phyloP scores from a whole-genome alignment of 2,329 filamentous ascomycete species.

The Fusarium sp. region DNA sequence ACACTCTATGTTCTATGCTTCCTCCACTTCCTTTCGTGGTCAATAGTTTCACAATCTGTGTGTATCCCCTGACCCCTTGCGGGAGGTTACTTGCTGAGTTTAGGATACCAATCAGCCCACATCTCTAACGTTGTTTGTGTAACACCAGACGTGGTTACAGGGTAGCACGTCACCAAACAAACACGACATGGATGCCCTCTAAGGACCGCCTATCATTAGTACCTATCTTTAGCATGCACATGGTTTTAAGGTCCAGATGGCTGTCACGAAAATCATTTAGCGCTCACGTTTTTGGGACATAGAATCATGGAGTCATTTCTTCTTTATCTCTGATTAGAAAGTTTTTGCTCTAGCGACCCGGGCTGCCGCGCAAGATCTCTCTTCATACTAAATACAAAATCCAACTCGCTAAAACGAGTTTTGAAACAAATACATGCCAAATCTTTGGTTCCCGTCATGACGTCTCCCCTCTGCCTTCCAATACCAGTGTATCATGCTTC shows the following conservation, averaged over 20 bases:
- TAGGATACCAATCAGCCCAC: constrained; percentile 1
- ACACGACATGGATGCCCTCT: neutral
- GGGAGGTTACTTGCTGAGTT: constrained; percentile 14
- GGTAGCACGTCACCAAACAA: neutral
- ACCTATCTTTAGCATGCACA: neutral
- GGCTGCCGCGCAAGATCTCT: neutral
- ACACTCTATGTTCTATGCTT: neutral
- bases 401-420: constrained; percentile 16
- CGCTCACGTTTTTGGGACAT: neutral
- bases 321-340: neutral
- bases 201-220: no score
- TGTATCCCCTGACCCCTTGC: constrained; percentile 12
- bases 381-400: constrained; percentile 17
- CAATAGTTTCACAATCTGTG: constrained; percentile 20
- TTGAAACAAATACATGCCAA: constrained; percentile 6
- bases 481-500: constrained; percentile 22
- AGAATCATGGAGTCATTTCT: neutral
- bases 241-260: neutral
- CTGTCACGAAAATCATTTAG: neutral
- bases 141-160: neutral
- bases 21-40: neutral
- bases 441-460: neutral
- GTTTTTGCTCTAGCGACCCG: neutral
- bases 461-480: constrained; percentile 15
- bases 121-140: constrained; percentile 1